Evolutionary conservation across 2,329 filamentous ascomycete genomes (phyloP).

Genomic region (Monilinia vaccinii-corymbosi): DNA sequence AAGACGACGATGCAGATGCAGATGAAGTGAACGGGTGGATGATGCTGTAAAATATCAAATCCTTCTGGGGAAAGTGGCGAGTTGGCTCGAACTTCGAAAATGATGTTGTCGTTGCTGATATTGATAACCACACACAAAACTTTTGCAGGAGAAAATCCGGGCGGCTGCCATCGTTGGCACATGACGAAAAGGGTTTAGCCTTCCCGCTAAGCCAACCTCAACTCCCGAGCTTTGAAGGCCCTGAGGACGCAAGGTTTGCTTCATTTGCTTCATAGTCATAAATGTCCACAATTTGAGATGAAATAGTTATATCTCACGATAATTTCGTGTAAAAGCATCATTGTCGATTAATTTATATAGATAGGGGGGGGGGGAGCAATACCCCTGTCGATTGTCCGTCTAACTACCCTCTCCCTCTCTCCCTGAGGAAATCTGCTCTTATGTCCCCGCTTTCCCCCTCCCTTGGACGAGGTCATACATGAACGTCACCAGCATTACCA

Average conservation of each 20-base stretch:
- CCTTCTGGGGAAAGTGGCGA: no score
- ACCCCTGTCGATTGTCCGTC: not conserved
- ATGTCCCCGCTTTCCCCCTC: not conserved
- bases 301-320: not conserved
- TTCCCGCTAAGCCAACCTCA: slow-evolving; percentile 10
- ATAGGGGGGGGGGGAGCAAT: not conserved
- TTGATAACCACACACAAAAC: not conserved
- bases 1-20: no score
- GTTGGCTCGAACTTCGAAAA: no score
- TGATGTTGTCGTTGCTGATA: not conserved
- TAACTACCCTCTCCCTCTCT: not conserved
- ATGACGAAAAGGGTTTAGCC: slow-evolving; percentile 1
- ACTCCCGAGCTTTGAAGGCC: slow-evolving; percentile 3
- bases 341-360: not conserved
- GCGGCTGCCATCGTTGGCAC: slow-evolving; percentile 8
- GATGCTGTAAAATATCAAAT: not conserved
- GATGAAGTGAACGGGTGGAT: not conserved
- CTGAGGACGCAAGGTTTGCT: not conserved
- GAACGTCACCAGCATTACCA: not conserved
- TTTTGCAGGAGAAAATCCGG: slow-evolving; percentile 5
- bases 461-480: not conserved
- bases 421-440: not conserved
- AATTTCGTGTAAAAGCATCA: not conserved
- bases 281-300: not conserved
- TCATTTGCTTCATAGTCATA: not conserved